These are phyloP conservation scores for Fusarium chaquense DNA, from an alignment of 2,329 filamentous ascomycete genomes.

Conservation along the genomic window DNA sequence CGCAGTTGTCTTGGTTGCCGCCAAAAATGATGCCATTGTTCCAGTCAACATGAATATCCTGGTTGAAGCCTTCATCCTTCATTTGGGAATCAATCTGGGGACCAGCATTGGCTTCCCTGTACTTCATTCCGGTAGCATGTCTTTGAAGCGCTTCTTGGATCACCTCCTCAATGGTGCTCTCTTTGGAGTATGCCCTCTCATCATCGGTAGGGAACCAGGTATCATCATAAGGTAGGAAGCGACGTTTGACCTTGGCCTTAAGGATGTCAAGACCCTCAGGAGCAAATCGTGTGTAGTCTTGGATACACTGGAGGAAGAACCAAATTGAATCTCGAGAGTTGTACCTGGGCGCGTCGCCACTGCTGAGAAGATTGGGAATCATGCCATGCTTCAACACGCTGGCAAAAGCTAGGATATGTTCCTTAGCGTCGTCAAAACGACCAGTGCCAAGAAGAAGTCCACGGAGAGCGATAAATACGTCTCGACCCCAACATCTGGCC, in stretches of 20 bases:
- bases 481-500: constrained; percentile 96
- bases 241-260: constrained; percentile 80
- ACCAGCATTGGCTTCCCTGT: constrained; percentile 94
- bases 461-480: constrained; percentile 95
- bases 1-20: constrained; percentile 93
- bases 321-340: constrained; percentile 97
- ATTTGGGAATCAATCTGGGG: constrained; percentile 91
- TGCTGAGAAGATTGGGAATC: constrained; percentile 93
- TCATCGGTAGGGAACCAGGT: constrained; percentile 91
- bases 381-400: constrained; percentile 98
- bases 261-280: constrained; percentile 81
- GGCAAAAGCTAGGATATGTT: constrained; percentile 94
- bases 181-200: constrained; percentile 83
- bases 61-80: constrained; percentile 91
- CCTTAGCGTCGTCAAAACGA: constrained; percentile 86
- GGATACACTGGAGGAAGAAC: constrained; percentile 97
- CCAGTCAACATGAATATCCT: constrained; percentile 93
- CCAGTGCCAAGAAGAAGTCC: constrained; percentile 93
- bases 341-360: constrained; percentile 87
- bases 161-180: constrained; percentile 86
- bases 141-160: constrained; percentile 94
- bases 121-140: constrained; percentile 90
- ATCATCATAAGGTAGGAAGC: constrained; percentile 95
- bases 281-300: constrained; percentile 87
- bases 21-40: constrained; percentile 89